These are phyloP conservation scores for Hamigera avellanea DNA, from an alignment of 495 filamentous ascomycete genomes.

Conservation along the genomic window DNA sequence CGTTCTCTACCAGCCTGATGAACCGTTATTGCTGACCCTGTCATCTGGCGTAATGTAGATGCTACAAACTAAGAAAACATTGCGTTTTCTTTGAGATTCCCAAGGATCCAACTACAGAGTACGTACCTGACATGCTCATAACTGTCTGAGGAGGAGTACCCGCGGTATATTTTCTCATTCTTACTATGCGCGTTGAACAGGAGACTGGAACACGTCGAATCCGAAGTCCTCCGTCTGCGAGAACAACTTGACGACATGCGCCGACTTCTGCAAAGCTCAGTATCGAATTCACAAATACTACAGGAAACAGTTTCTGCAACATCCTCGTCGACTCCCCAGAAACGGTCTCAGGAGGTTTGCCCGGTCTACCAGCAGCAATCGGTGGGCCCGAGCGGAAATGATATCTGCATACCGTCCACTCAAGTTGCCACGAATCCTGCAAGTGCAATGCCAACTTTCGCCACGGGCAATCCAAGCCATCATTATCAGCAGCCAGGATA, in stretches of 20 bases:
- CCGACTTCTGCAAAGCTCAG: conserved; percentile 8
- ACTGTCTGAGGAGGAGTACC: no score
- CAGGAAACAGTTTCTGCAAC: neutral
- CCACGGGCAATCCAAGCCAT: neutral
- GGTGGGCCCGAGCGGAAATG: no score
- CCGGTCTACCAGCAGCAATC: no score
- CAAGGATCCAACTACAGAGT: conserved; percentile 23
- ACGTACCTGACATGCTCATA: neutral
- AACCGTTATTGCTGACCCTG: no score
- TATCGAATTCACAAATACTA: neutral
- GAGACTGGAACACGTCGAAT: conserved; percentile 22
- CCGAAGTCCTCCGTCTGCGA: conserved; percentile 18
- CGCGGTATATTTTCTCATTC: no score
- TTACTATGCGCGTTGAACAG: conserved; percentile 6
- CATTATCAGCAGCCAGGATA: conserved; percentile 1
- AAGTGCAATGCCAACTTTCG: neutral
- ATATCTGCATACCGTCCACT: no score
- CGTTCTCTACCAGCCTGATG: no score
- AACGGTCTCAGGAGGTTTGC: no score
- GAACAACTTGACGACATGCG: conserved; percentile 19
- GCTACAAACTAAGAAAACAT: conserved; percentile 20
- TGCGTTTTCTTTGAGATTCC: conserved; percentile 28
- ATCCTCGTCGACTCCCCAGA: no score
- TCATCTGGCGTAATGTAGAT: no score
- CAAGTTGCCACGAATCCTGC: no score